Evolutionary conservation across 441 rosid species (phyloP), one percentile per base, ranked within the genome.

Genomic region (Rhodomyrtus psidioides): DNA sequence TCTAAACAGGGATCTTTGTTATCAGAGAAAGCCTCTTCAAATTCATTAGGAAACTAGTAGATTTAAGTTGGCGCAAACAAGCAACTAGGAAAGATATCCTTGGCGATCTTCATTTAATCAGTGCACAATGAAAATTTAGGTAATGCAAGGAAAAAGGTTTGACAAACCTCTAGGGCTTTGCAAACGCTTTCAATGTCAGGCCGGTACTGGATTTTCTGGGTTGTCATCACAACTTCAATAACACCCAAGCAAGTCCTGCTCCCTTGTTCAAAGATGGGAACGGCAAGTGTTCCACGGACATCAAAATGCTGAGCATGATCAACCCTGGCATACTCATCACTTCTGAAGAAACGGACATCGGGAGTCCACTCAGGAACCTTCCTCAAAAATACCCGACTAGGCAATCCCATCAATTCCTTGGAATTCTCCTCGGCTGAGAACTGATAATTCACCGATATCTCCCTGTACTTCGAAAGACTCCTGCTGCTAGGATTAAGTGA

Each of bases 321-420:
- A 30, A 96, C 91, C 79, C 98, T 91, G 2, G 89, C 93, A 89
- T 96, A 97, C 87, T 97, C 99, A 14, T 96, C 98, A n/a, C 95
- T 94, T 90, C 88, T 92, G 85, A 95, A 95, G 91, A 95, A 97
- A 59, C 95, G 91, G 87, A 95, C 98, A 92, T 97, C 98, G 54
- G 98, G 99, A 82, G 96, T 96, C 98, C 98, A 97, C 90, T 97
- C 99, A 55, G 98, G 98, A 87, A 94, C 92, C 90, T 93, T 94
- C 82, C 92, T 92, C 91, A 96, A 87, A 93, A 93, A 97, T 84
- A 97, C 99, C 34, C 98, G 92, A 82, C 98, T 94, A 53, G 99
- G 98, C 89, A 96, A 65, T 83, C 98, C 99, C 84, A 89, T 86
- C 57, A 87, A 28, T 53, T 92, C 97, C 91, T 92, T 91, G 86